A percentile compares a stretch with the other conserved stretches of the same genome.
Conservation (phyloP, 129 eudicot genomes). For the Mikania micrantha region DNA sequence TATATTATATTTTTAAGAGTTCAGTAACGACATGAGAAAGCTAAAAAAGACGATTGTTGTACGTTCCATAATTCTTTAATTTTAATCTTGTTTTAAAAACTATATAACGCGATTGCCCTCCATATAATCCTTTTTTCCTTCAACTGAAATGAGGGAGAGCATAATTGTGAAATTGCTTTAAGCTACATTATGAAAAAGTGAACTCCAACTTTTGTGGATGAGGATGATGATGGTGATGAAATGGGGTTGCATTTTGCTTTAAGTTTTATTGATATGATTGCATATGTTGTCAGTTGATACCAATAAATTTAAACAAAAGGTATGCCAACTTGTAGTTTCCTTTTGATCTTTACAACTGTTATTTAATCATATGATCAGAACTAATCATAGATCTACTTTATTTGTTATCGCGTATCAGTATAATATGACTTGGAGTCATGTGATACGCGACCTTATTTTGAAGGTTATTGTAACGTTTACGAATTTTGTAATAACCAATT, state of each 20-base stretch:
- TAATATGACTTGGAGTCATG: neutral
- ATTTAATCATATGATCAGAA: slow-evolving; percentile 4
- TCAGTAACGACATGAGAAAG: slow-evolving; percentile 18
- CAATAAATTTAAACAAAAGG: neutral
- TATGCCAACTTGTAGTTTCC: slow-evolving; percentile 4
- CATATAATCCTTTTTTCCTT: neutral
- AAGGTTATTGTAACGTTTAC: too few species aligned
- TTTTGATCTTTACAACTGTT: slow-evolving; percentile 22
- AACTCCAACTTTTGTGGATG: slow-evolving; percentile 9
- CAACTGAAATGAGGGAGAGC: neutral
- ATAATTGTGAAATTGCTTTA: slow-evolving; percentile 25
- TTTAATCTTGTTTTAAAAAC: slow-evolving; percentile 22
- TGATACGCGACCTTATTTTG: neutral
- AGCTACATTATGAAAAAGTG: slow-evolving; percentile 19
- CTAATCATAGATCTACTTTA: neutral
- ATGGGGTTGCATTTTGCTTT: slow-evolving; percentile 27
- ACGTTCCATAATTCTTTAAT: slow-evolving; percentile 26
- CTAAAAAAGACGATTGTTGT: slow-evolving; percentile 17
- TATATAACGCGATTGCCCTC: neutral
- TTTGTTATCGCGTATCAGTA: neutral
- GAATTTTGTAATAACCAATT: too few species aligned
- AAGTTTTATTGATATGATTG: slow-evolving; percentile 21
- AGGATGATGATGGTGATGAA: slow-evolving; percentile 12
- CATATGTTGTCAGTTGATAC: slow-evolving; percentile 5
- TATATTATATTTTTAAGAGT: slow-evolving; percentile 18